Evolutionary conservation across 768 basidiomycete species (phyloP).

Genomic region (Hericium coralloides): DNA sequence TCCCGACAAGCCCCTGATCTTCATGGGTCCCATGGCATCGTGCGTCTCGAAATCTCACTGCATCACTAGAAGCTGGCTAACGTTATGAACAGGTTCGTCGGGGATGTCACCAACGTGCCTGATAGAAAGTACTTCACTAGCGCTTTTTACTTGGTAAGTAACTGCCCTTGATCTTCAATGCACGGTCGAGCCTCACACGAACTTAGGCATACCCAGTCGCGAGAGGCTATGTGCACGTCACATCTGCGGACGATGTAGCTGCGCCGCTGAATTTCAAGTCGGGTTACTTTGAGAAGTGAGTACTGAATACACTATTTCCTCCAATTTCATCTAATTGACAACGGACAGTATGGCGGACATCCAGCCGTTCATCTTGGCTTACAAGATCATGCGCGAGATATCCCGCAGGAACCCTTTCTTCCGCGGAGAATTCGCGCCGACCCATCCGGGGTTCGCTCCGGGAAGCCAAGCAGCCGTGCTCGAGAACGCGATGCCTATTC

Average conservation of each 20-base stretch:
- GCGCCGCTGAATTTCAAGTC: slow-evolving; percentile 17
- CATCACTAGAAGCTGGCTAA: neutral
- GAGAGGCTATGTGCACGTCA: slow-evolving; percentile 18
- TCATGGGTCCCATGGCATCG: slow-evolving; percentile 6
- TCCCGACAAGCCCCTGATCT: slow-evolving; percentile 18
- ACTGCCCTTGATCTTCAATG: neutral
- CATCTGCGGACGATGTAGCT: slow-evolving; percentile 11
- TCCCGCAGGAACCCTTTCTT: slow-evolving; percentile 39
- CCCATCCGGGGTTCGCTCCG: neutral
- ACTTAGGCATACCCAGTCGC: neutral
- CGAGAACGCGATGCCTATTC: slow-evolving; percentile 14
- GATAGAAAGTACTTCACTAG: slow-evolving; percentile 16
- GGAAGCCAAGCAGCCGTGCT: neutral
- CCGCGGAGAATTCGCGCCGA: slow-evolving; percentile 17
- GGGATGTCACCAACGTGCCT: neutral
- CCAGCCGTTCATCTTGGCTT: slow-evolving; percentile 37
- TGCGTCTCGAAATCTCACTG: slow-evolving; percentile 8
- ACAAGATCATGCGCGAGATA: slow-evolving; percentile 46
- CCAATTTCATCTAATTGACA: neutral
- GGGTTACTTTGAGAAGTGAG: slow-evolving; percentile 16
- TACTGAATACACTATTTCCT: neutral
- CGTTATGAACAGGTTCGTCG: neutral
- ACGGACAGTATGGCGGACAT: slow-evolving; percentile 22
- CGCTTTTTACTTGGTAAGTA: slow-evolving; percentile 3
- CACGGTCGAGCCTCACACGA: neutral